Base-by-base conservation (phyloP, 108 stramenopile genomes). In the Nitzschia palea region DNA sequence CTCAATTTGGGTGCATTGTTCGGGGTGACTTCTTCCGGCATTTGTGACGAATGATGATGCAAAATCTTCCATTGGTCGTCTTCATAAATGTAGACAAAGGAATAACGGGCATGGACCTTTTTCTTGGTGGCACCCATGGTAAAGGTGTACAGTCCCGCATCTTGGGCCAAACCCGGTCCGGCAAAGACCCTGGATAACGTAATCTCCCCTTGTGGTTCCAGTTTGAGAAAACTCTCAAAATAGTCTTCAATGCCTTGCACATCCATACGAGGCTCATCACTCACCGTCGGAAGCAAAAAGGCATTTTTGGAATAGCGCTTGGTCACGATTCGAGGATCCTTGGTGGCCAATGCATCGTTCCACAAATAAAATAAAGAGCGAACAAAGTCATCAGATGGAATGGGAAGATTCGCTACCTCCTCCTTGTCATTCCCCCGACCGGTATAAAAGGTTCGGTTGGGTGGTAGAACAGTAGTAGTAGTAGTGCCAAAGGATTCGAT, bases 41-140 rank as follows among this genome's bases (percentile, higher is more conserved):
- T 85, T 52, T 74, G 71, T 22, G 79, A 81, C 28, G 81, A 82
- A 37, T 88, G 87, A 58, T 88, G 87, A 51, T 88, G 87, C 20
- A 67, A 47, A 52, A 87, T 87, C 80, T 85, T 84, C 86, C 86
- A 87, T 29, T 85, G 66, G n/a, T 74, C 78, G 36, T 83, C 78
- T 71, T 88, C 87, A 60, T 75, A 78, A 10, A 78, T 77, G 62
- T 85, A 86, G 43, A 85, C 56, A 55, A 85, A 88, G 34, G 80
- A 66, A 67, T 83, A 88, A 37, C 82, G 77, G 33, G 77, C 82
- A 52, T 74, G 68, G 44, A 83, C 76, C 55, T 69, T 70, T 44
- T 56, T 58, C 17, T 40, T 35, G 28, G 48, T 50, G 31, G 64
- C 76, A 2, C 72, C 72, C 9, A 79, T 20, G 18, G 65, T 67